Conservation (phyloP, 2,329 filamentous ascomycete genomes). For the Mariannaea elegans region DNA sequence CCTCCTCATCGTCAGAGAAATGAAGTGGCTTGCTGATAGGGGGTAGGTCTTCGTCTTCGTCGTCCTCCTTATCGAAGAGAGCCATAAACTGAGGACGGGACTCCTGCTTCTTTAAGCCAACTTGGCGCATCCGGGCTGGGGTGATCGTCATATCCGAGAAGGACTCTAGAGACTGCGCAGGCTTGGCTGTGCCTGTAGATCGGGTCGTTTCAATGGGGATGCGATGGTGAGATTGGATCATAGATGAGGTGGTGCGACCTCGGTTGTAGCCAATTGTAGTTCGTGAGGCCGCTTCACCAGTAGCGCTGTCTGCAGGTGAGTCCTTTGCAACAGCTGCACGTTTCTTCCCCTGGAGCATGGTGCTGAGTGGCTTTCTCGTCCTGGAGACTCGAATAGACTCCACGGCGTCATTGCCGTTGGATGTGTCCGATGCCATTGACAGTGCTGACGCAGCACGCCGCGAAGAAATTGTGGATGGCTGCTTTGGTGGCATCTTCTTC, state of each 20-base stretch:
- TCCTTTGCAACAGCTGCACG: slow-evolving; percentile 51
- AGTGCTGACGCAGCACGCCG: slow-evolving; percentile 64
- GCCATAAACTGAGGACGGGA: slow-evolving; percentile 62
- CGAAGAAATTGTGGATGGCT: slow-evolving; percentile 49
- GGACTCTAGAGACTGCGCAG: slow-evolving; percentile 23
- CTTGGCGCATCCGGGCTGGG: slow-evolving; percentile 49
- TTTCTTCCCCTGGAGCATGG: slow-evolving; percentile 43
- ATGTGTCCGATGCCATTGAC: slow-evolving; percentile 48
- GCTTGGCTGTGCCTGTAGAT: slow-evolving; percentile 28
- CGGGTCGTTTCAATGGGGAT: slow-evolving; percentile 22
- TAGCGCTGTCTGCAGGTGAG: slow-evolving; percentile 64
- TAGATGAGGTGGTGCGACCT: slow-evolving; percentile 67
- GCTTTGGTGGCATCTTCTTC: slow-evolving; percentile 26
- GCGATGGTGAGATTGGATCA: slow-evolving; percentile 48
- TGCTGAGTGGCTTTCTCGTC: slow-evolving; percentile 41
- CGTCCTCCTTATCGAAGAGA: slow-evolving; percentile 65
- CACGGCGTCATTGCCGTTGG: slow-evolving; percentile 21
- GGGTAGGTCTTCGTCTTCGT: slow-evolving; percentile 46
- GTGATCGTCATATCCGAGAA: slow-evolving; percentile 55
- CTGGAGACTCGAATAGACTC: slow-evolving; percentile 24
- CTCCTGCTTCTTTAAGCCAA: slow-evolving; percentile 32
- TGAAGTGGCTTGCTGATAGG: slow-evolving; percentile 34
- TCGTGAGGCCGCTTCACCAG: slow-evolving; percentile 74
- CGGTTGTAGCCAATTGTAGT: slow-evolving; percentile 88
- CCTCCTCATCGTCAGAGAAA: slow-evolving; percentile 57